Percentiles rank a stretch among this genome's conserved stretches.
Evolutionary conservation across 2,329 filamentous ascomycete species (phyloP).

Genomic region (Calonectria naviculata): DNA sequence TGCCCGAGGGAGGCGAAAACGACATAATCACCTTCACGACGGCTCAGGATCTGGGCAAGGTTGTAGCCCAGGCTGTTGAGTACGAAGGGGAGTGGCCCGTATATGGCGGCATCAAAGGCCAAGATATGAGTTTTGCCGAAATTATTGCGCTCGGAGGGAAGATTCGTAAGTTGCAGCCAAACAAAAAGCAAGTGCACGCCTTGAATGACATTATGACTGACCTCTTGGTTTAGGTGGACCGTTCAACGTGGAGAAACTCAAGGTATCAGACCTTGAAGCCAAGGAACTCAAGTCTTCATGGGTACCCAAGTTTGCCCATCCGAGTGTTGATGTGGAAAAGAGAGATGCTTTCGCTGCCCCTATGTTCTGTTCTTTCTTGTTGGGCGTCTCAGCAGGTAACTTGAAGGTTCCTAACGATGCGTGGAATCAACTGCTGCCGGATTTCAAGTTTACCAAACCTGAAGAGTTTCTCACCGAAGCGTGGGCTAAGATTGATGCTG

Average conservation of each 20-base stretch:
- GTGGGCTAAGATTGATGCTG: constrained; percentile 29
- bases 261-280: constrained; percentile 31
- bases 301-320: constrained; percentile 29
- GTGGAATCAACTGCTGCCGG: constrained; percentile 56
- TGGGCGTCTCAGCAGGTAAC: constrained; percentile 20
- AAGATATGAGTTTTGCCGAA: constrained; percentile 47
- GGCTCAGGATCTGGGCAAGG: constrained; percentile 52
- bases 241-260: constrained; percentile 32
- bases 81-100: constrained; percentile 56
- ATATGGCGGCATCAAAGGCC: constrained; percentile 53
- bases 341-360: constrained; percentile 7
- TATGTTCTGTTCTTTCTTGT: constrained; percentile 14
- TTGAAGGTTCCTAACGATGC: constrained; percentile 53
- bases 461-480: constrained; percentile 55
- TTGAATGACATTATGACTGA: background rate
- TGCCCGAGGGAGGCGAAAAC: constrained; percentile 55
- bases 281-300: constrained; percentile 39
- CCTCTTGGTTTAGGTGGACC: constrained; percentile 25
- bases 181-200: too few relatives aligned
- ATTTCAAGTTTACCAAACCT: constrained; percentile 52
- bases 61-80: constrained; percentile 55
- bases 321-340: too few relatives aligned
- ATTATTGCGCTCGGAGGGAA: constrained; percentile 53
- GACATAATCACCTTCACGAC: constrained; percentile 56
- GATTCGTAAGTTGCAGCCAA: constrained; percentile 41